Conservation (phyloP, 2,329 filamentous ascomycete species). For the Diaporthe sp. region DNA sequence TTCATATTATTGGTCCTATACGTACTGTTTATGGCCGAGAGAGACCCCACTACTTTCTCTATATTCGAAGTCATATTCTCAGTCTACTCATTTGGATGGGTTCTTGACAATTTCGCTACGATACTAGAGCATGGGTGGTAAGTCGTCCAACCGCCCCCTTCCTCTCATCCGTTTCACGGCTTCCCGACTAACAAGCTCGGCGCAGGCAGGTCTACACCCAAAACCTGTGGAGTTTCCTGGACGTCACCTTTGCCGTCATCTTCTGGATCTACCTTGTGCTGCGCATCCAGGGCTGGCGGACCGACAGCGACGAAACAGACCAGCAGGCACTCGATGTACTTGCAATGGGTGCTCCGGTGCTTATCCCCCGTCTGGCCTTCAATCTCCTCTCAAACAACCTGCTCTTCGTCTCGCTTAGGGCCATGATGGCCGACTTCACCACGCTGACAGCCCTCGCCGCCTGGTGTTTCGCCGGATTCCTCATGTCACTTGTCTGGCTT, state of each 20-base stretch:
- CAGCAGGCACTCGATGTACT: conserved; percentile 83
- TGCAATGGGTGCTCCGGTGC: conserved; percentile 82
- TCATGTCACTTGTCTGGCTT: conserved; percentile 85
- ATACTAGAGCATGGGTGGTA: conserved; percentile 80
- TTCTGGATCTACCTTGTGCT: conserved; percentile 78
- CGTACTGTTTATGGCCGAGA: conserved; percentile 77
- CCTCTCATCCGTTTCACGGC: not conserved
- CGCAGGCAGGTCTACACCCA: conserved; percentile 84
- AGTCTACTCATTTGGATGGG: conserved; percentile 84
- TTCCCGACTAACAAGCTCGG: conserved; percentile 52
- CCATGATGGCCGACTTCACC: conserved; percentile 91
- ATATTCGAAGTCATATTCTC: conserved; percentile 75
- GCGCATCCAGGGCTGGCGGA: conserved; percentile 74
- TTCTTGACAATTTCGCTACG: conserved; percentile 81
- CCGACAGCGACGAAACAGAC: conserved; percentile 59
- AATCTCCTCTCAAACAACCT: conserved; percentile 87
- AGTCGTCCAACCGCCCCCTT: conserved; percentile 39
- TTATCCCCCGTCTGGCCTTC: conserved; percentile 85
- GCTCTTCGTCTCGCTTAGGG: conserved; percentile 83
- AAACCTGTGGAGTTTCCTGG: conserved; percentile 90
- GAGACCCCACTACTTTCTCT: conserved; percentile 70
- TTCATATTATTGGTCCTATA: conserved; percentile 77
- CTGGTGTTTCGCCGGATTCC: conserved; percentile 86
- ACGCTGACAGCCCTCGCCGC: conserved; percentile 79
- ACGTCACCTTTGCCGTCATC: conserved; percentile 81